Base-by-base conservation (phyloP, 176 grass and related monocot genomes). In the Oryza meyeriana region DNA sequence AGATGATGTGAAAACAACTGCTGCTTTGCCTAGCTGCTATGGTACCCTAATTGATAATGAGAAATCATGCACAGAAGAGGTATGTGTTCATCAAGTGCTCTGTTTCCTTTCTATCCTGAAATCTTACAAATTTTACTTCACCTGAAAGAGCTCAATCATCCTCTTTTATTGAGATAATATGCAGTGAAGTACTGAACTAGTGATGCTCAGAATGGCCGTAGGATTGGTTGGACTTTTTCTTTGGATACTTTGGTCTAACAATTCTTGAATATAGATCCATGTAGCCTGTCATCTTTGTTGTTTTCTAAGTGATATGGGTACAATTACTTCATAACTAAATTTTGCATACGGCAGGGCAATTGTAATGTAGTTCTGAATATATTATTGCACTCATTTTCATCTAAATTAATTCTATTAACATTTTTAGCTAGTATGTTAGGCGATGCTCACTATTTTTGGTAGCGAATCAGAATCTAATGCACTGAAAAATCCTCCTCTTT, bases 21-120 rank as follows among this genome's bases (percentile, higher is more conserved):
- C 66, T 57, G 11, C 81, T 62, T 65, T 83, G 30, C 71, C 81
- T 81, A 72, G 65, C 42, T 85, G 45, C 36, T 85, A 31, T 38
- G 38, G 63, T 79, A 65, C 65, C 61, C 2, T 69, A 72, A 38
- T 48, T 91, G 55, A 72, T 76, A 81, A 20, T 62, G 62, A 67
- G 59, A 66, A 78, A 88, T 47, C 20, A 25, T 73, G 58, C 72
- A 45, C 24, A 20, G 6, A 57, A 74, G 38, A 91, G 89, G 89
- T 88, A 88, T 70, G 69, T 58, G 31, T 48, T 68, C 75, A 67
- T 61, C 74, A 75, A 90, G 35, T 38, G 22, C 20, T 79, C 40
- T n/a, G 40, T 32, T 55, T 83, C 36, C 28, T 84, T 64, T 89
- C 32, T 31, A 61, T 57, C 70, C 50, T 44, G 75, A 74, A 78